Evolutionary conservation across 2,329 filamentous ascomycete species (phyloP).

Genomic region (Penicillium polonicum): DNA sequence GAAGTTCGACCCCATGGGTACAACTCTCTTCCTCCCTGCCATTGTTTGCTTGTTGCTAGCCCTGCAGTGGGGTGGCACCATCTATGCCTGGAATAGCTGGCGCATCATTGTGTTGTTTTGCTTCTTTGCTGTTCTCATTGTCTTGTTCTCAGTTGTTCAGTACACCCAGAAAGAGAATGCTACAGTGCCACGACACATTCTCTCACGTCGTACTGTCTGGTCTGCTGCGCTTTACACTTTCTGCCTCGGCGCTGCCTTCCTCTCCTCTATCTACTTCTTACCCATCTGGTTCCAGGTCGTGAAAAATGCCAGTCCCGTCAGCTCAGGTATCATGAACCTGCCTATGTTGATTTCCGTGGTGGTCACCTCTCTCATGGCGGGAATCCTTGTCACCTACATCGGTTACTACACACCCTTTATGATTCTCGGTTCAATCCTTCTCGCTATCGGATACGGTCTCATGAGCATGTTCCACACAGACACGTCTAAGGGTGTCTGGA

Average conservation of each 20-base stretch:
- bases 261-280: constrained; percentile 13
- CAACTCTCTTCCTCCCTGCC: constrained; percentile 30
- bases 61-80: constrained; percentile 27
- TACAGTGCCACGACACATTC: constrained; percentile 52
- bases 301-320: constrained; percentile 22
- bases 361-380: constrained; percentile 21
- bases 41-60: constrained; percentile 27
- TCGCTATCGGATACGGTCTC: constrained; percentile 31
- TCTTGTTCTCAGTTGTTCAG: constrained; percentile 47
- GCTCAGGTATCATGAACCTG: constrained; percentile 26
- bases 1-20: constrained; percentile 40
- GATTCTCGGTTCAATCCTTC: constrained; percentile 24
- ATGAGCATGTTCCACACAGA: constrained; percentile 24
- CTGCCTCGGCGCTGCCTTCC: constrained; percentile 3
- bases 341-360: constrained; percentile 20
- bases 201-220: constrained; percentile 46
- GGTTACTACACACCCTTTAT: constrained; percentile 30
- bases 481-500: constrained; percentile 27
- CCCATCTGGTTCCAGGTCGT: constrained; percentile 36
- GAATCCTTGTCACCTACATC: constrained; percentile 41
- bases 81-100: constrained; percentile 22
- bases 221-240: constrained; percentile 31
- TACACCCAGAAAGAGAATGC: constrained; percentile 52
- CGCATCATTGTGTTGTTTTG: constrained; percentile 24
- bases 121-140: constrained; percentile 28